Conservation (phyloP, 2,329 filamentous ascomycete species). For the Neofusicoccum sp. region DNA sequence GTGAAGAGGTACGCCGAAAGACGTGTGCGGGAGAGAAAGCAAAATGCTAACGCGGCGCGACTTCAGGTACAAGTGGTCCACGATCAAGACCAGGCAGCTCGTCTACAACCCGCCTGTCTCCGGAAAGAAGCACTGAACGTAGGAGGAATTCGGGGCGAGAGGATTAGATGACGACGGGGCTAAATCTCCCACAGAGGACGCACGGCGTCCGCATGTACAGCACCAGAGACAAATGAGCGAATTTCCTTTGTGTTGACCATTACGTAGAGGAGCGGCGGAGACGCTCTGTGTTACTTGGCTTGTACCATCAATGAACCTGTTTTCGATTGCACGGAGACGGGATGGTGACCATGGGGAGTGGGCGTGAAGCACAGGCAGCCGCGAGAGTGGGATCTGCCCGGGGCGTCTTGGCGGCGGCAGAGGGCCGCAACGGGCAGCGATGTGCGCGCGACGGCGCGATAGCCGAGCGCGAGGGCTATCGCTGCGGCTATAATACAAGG, state of each 20-base stretch:
- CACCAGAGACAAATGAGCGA: slow-evolving; percentile 21
- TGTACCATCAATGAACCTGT: slow-evolving; percentile 20
- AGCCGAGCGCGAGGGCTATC: background rate
- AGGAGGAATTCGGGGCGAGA: background rate
- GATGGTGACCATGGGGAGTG: background rate
- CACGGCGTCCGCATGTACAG: slow-evolving; percentile 19
- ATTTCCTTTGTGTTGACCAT: slow-evolving; percentile 23
- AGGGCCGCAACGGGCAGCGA: slow-evolving; percentile 2
- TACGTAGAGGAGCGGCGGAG: slow-evolving; percentile 21
- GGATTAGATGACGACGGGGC: background rate
- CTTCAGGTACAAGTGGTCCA: slow-evolving; percentile 88
- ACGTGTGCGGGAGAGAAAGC: slow-evolving; percentile 3
- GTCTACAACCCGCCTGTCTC: slow-evolving; percentile 73
- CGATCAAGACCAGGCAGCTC: slow-evolving; percentile 94
- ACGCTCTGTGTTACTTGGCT: slow-evolving; percentile 17
- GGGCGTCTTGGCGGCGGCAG: slow-evolving; percentile 1
- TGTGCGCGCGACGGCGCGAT: background rate
- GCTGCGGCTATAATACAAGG: background rate
- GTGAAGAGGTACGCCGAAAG: slow-evolving; percentile 73
- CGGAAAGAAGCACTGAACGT: slow-evolving; percentile 13
- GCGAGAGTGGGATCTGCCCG: slow-evolving; percentile 18
- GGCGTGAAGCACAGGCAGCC: slow-evolving; percentile 3
- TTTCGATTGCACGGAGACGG: slow-evolving; percentile 6
- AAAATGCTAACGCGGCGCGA: slow-evolving; percentile 32
- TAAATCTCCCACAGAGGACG: background rate